Percentiles rank a stretch among this genome's conserved stretches.
These are phyloP conservation scores for Kalaharituber pfeilii DNA, from an alignment of 2,329 filamentous ascomycete genomes.

Conservation along the genomic window DNA sequence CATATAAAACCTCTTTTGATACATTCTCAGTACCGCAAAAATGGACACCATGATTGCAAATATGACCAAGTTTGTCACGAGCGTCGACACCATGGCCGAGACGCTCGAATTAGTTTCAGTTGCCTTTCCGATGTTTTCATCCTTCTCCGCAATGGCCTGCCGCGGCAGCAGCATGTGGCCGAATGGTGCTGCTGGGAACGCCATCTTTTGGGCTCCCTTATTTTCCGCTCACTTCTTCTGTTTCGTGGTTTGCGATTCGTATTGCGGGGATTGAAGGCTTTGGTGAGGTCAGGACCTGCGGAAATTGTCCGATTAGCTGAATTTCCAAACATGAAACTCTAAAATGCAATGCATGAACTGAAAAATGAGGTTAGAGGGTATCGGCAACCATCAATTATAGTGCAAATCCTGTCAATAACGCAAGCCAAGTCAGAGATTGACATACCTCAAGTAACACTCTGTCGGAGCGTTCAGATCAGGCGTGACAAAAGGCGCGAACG, in stretches of 20 bases:
- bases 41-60: slow-evolving; percentile 32
- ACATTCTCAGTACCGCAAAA: slow-evolving; percentile 36
- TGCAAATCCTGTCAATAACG: too few species aligned
- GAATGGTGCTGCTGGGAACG: not conserved
- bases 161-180: not conserved
- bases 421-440: too few species aligned
- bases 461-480: too few species aligned
- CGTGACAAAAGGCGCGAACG: too few species aligned
- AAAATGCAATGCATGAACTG: too few species aligned
- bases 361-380: too few species aligned
- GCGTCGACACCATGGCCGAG: slow-evolving; percentile 33
- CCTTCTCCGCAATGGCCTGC: slow-evolving; percentile 12
- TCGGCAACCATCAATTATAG: too few species aligned
- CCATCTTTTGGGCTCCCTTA: not conserved
- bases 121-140: slow-evolving; percentile 24
- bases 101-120: slow-evolving; percentile 26
- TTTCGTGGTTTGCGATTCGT: too few species aligned
- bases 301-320: not conserved
- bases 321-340: too few species aligned
- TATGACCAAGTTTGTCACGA: slow-evolving; percentile 32
- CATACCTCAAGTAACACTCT: too few species aligned
- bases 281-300: not conserved
- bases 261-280: too few species aligned
- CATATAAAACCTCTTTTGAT: slow-evolving; percentile 35
- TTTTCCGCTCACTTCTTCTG: too few species aligned